Evolutionary conservation across 2,329 filamentous ascomycete genomes (phyloP), one percentile per base, ranked within the genome.

Genomic region (Proliferodiscus dingleyae): DNA sequence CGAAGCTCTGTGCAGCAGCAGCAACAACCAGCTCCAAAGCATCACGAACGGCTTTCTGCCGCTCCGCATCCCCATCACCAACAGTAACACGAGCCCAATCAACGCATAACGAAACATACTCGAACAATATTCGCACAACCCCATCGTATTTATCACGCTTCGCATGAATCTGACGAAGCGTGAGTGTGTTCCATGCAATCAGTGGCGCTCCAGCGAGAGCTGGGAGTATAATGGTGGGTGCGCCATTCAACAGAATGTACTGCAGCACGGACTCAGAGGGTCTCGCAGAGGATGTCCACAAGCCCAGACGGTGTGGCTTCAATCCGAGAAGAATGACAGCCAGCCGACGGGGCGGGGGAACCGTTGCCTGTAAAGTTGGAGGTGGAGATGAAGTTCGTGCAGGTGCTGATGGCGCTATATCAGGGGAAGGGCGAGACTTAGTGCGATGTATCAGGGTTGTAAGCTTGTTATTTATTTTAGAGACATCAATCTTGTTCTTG

Each of bases 81-180:
- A 50, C 36, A 43, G 39, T 46, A 18, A 50, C 43, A n/a, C 43
- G 40, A 43, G 34, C 43, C 47, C 47, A 50, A 45, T 50, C 44
- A 38, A 47, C 44, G 26, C 48, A 50, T 28, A 50, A 26, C 8
- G 44, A 47, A 13, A 50, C 29, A 47, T 50, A 50, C 32, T 50
- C 47, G 32, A 46, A 50, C 15, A 49, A 9, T 21, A 49, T 49
- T 6, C 42, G 34, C 28, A 49, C 42, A 10, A 49, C 38, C 5
- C 46, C 43, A 2, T 49, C 39, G 18, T 49, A 49, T 39, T 43
- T 46, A 13, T 29, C 42, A 22, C 29, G 37, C 22, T 49, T 49
- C 21, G 46, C 38, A 3, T 49, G 46, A 11, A 49, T 38, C 37
- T 49, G 46, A 16, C 24, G 42, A 28, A 50, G 33, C 9, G 47